Conservation (phyloP, 306 rosid genomes). For the Glycine latifolia region DNA sequence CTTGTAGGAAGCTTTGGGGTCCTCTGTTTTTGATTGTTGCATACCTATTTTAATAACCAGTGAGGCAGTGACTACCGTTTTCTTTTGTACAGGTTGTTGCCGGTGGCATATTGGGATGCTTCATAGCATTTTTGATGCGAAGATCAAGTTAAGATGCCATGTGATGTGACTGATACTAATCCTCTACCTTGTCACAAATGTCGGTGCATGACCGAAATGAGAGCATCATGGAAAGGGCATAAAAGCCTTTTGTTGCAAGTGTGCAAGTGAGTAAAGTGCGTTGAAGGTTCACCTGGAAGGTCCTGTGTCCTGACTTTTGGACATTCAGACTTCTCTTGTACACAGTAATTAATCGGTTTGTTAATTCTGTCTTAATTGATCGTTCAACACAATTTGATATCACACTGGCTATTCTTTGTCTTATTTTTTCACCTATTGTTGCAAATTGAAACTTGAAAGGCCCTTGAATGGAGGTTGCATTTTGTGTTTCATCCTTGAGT, state of each 20-base stretch:
- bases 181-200: constrained; percentile 30
- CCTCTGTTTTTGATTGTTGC: constrained; percentile 20
- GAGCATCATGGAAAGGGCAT: constrained; percentile 32
- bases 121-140: constrained; percentile 67
- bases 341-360: constrained; percentile 26
- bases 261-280: constrained; percentile 38
- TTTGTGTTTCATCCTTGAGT: constrained; percentile 24
- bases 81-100: constrained; percentile 69
- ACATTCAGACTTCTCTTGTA: constrained; percentile 33
- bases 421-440: background rate
- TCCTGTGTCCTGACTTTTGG: constrained; percentile 23
- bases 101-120: constrained; percentile 83
- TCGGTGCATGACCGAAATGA: constrained; percentile 14
- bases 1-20: constrained; percentile 2
- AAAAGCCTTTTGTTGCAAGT: constrained; percentile 30
- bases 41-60: constrained; percentile 2
- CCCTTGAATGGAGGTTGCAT: constrained; percentile 1
- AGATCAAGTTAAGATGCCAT: constrained; percentile 44
- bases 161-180: constrained; percentile 30
- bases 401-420: constrained; percentile 22
- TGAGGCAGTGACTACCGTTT: background rate
- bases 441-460: background rate
- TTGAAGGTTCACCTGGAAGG: constrained; percentile 39
- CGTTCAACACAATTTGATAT: constrained; percentile 5
- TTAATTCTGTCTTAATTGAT: constrained; percentile 26